phyloP scores from a whole-genome alignment of 768 basidiomycete species.

The Gyrodon lividus region DNA sequence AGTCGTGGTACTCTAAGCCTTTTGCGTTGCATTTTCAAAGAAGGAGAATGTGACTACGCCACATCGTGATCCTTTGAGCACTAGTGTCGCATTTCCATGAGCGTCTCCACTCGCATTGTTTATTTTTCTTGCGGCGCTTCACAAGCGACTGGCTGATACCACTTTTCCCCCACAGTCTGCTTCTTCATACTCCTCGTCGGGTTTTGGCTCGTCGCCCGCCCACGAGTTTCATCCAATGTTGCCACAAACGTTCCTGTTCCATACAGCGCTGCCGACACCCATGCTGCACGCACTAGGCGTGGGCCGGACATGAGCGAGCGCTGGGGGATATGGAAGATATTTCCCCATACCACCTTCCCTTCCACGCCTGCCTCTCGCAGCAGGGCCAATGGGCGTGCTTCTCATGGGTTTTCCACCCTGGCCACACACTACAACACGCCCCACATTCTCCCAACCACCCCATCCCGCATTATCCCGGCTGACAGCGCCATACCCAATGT shows the following conservation, averaged over 20 bases:
- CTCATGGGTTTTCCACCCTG: background rate
- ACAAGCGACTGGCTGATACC: constrained; percentile 10
- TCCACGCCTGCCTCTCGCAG: background rate
- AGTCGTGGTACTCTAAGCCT: too few species aligned
- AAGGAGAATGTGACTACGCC: too few species aligned
- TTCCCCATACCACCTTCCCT: constrained; percentile 1
- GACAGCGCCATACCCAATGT: background rate
- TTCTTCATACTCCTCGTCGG: constrained; percentile 24
- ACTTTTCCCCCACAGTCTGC: constrained; percentile 16
- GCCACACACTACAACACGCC: background rate
- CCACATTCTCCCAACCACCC: background rate
- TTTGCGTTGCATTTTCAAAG: too few species aligned
- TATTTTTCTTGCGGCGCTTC: background rate
- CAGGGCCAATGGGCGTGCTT: background rate
- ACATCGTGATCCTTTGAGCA: background rate
- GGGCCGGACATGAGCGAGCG: constrained; percentile 3
- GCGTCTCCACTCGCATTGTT: background rate
- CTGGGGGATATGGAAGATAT: constrained; percentile 20
- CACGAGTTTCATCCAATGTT: constrained; percentile 3
- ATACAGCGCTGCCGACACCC: constrained; percentile 2
- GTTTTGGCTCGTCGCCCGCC: constrained; percentile 27
- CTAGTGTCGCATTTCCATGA: background rate
- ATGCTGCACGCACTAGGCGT: background rate
- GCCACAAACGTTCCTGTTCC: background rate
- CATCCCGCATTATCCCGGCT: background rate